Base-by-base conservation (phyloP, 139 green algal genomes). In the Chlamydomonas asymmetrica region DNA sequence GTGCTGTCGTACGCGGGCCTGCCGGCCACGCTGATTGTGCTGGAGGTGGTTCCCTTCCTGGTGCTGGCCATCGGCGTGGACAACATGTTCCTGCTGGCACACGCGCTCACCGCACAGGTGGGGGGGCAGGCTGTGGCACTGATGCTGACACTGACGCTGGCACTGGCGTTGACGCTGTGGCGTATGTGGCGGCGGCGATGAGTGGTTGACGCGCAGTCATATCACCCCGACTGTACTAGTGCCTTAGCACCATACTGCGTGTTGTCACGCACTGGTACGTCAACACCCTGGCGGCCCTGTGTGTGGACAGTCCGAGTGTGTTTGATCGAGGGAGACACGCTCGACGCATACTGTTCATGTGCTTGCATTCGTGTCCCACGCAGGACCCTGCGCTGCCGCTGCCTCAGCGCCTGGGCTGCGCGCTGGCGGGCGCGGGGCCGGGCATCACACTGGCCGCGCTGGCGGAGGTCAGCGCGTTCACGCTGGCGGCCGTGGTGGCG, bases 1-100 rank as follows among this genome's bases (percentile, higher is more conserved):
- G 83, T 96, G 54, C 59, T 82, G 31, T 80, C 57, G n/a, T 83
- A 86, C 1, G 25, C 88, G 37, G 93, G 88, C 32, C 65, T 96
- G 72, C 92, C 83, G 81, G 80, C 80, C 54, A 95, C 91, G 5
- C 87, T 97, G 43, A 96, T 97, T 74, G 91, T 95, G 48, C 80
- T 94, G 78, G 93, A 97, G 85, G 94, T 98, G 29, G 95, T 98
- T 43, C 94, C 94, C 34, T 98, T 98, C 82, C 85, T 98, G 50
- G 91, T 90, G 67, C 84, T 98, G 73, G 94, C 94, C 16, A 89
- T 97, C 27, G 94, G 94, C 0, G 94, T 98, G 45, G 94, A 98
- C 87, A 98, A 97, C 87, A 97, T 98, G 92, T 97, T 97, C 78
- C 92, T 98, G 32, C 81, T 98, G 39, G 91, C 90, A 16, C 79